These are phyloP conservation scores for Epichloe gansuensis DNA, from an alignment of 2,329 filamentous ascomycete genomes.

Conservation along the genomic window DNA sequence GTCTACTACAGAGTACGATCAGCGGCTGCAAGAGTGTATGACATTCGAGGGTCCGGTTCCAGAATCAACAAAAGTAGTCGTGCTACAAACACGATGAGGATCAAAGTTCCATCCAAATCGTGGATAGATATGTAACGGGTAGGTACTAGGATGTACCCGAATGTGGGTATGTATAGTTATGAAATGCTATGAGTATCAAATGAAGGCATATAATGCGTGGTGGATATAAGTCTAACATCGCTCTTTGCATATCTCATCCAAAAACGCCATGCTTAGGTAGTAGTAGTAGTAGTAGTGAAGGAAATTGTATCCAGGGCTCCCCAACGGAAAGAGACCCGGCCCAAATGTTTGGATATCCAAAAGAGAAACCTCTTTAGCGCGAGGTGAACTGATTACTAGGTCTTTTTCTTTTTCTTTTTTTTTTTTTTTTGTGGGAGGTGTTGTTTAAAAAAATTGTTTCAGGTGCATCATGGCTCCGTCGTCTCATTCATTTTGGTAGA, in stretches of 20 bases:
- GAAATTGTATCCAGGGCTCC: not conserved
- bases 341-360: not conserved
- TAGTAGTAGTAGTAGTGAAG: not conserved
- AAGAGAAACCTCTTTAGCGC: not conserved
- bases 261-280: slow-evolving; percentile 1
- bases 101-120: too few species aligned
- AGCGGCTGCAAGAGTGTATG: too few species aligned
- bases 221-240: not conserved
- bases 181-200: not conserved
- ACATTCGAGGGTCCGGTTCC: too few species aligned
- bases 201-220: not conserved
- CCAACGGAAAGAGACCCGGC: too few species aligned
- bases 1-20: too few species aligned
- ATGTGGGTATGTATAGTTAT: not conserved
- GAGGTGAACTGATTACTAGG: not conserved
- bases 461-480: not conserved
- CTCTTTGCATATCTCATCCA: not conserved
- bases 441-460: not conserved
- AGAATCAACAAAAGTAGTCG: too few species aligned
- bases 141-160: too few species aligned
- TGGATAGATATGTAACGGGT: too few species aligned
- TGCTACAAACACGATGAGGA: too few species aligned
- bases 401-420: not conserved
- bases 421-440: not conserved
- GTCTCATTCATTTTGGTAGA: not conserved